Evolutionary conservation across 805 yeast species (phyloP), one percentile per base, ranked within the genome.

Genomic region (Cyberlindnera suaveolens): DNA sequence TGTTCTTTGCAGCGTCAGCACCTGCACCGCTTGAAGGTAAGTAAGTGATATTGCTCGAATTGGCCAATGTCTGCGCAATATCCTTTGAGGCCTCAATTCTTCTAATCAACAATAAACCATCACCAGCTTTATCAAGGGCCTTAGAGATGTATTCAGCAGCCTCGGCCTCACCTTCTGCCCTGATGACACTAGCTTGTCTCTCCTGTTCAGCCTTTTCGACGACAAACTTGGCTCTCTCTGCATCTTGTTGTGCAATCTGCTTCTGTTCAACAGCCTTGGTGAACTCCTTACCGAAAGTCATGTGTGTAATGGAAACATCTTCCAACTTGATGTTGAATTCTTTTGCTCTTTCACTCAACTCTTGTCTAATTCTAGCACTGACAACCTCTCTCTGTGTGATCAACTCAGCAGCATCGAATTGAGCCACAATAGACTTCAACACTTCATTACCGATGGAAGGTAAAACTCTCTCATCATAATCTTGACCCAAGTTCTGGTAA

Each of bases 151-250:
- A 81, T 47, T 93, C 98, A 4, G 99, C 99, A 45, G 96, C 88
- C 66, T 93, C 98, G 40, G 99, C 99, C 70, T 93, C 99, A 68
- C 98, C 99, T 68, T 93, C 99, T 26, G 99, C 99, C 58, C 98
- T 80, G 53, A 93, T 90, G 57, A 93, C 88, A 38, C 86, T 72
- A 2, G 98, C 99, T 65, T 85, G 90, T 62, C 96, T 80, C 66
- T 91, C 98, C 70, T 93, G 99, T 66, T 93, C 97, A 8, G 98
- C 98, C 62, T 85, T 85, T 61, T 90, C 97, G 43, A 93, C 97
- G 41, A 87, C 72, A 61, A 79, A 93, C 60, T 84, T 85, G 46
- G 98, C 96, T 54, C 99, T 78, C 71, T 93, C 98, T 19, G 99
- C 98, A 62, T 93, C 99, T 68, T 93, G 99, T 70, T 93, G 99